Percentiles rank a stretch among this genome's conserved stretches.
Conservation (phyloP, 139 green algal species). For the Tetradesmus obliquus region DNA sequence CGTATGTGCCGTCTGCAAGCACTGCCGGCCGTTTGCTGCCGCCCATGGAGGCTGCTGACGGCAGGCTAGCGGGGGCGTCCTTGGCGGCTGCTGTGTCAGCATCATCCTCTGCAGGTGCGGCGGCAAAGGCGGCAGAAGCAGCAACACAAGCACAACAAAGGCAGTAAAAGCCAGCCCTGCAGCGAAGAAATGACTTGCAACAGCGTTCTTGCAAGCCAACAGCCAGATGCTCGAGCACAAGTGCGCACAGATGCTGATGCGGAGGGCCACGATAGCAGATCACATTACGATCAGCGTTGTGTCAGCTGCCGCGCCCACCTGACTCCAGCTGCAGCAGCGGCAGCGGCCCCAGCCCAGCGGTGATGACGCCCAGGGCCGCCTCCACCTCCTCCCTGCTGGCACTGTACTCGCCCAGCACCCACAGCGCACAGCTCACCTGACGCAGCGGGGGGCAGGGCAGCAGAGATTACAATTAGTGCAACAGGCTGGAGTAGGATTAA, state of each 20-base stretch:
- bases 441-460: background rate
- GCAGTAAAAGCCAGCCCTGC: background rate
- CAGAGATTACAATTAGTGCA: background rate
- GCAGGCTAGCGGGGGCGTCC: conserved; percentile 15
- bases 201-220: too few species aligned
- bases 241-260: too few species aligned
- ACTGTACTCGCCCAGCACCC: conserved; percentile 97
- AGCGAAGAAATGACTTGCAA: background rate
- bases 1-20: conserved; percentile 97
- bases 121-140: background rate
- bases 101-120: conserved; percentile 24
- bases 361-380: conserved; percentile 82
- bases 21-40: conserved; percentile 86
- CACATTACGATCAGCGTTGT: background rate
- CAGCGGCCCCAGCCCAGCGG: conserved; percentile 79
- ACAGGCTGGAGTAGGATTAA: background rate
- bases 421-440: conserved; percentile 82
- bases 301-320: background rate
- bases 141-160: background rate
- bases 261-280: background rate
- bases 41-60: conserved; percentile 9
- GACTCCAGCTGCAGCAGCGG: conserved; percentile 66
- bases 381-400: conserved; percentile 75
- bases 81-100: background rate
- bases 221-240: too few species aligned